Evolutionary conservation across 2,329 filamentous ascomycete genomes (phyloP).

Genomic region (Parasarocladium wereldwijsianum): DNA sequence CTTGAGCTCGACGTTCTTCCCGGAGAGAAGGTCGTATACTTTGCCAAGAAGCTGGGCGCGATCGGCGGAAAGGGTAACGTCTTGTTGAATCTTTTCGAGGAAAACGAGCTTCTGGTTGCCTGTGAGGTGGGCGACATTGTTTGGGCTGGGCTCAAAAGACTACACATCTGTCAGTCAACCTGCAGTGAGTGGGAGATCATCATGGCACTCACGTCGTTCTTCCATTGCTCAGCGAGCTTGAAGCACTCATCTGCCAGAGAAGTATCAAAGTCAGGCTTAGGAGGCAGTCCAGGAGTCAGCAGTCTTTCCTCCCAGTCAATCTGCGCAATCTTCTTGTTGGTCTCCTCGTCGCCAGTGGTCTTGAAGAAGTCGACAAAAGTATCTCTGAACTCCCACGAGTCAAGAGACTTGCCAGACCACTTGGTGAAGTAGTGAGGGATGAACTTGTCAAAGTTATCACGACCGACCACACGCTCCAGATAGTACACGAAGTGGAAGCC

Average conservation of each 20-base stretch:
- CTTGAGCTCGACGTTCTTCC: constrained; percentile 75
- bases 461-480: constrained; percentile 72
- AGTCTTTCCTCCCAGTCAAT: constrained; percentile 89
- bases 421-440: constrained; percentile 88
- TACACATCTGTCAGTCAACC: constrained; percentile 15
- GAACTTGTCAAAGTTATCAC: constrained; percentile 83
- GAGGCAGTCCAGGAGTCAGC: constrained; percentile 75
- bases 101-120: constrained; percentile 89
- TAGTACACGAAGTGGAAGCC: constrained; percentile 90
- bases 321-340: constrained; percentile 48
- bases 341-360: constrained; percentile 43
- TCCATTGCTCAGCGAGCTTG: constrained; percentile 68
- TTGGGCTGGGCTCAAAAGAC: constrained; percentile 47
- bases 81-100: constrained; percentile 60
- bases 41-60: constrained; percentile 59
- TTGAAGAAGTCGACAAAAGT: constrained; percentile 79
- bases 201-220: constrained; percentile 33
- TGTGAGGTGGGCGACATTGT: constrained; percentile 60
- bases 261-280: constrained; percentile 85
- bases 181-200: constrained; percentile 8
- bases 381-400: constrained; percentile 87
- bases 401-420: constrained; percentile 74
- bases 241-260: constrained; percentile 77
- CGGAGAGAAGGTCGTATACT: constrained; percentile 58
- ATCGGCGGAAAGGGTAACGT: constrained; percentile 44